Evolutionary conservation across 2,329 filamentous ascomycete species (phyloP).

Genomic region (Fusarium caatingaense): DNA sequence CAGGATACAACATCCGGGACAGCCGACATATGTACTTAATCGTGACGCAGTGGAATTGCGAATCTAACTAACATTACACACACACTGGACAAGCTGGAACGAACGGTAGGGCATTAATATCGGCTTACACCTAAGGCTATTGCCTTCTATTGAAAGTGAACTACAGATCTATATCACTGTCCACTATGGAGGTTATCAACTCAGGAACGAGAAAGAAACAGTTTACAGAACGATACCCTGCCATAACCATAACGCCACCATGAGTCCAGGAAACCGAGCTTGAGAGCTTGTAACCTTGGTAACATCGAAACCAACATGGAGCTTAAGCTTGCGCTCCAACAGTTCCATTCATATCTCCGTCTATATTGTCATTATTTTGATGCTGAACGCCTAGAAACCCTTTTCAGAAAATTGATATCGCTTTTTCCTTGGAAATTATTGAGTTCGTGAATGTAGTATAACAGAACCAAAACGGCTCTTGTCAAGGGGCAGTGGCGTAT

Average conservation of each 20-base stretch:
- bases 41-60: not conserved
- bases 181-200: not conserved
- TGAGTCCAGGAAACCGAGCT: not conserved
- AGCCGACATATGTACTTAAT: not conserved
- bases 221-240: not conserved
- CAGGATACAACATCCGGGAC: slow-evolving; percentile 11
- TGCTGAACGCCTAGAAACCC: slow-evolving; percentile 21
- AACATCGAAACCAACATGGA: not conserved
- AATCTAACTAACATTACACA: not conserved
- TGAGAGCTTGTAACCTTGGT: not conserved
- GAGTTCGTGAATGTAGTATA: slow-evolving; percentile 16
- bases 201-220: not conserved
- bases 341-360: slow-evolving; percentile 7
- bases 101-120: not conserved
- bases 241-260: slow-evolving; percentile 14
- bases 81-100: not conserved
- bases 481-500: not conserved
- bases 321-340: slow-evolving; percentile 24
- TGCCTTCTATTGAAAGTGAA: slow-evolving; percentile 18
- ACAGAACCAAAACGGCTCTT: not conserved
- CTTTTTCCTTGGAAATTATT: slow-evolving; percentile 18
- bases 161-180: slow-evolving; percentile 11
- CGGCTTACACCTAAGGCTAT: slow-evolving; percentile 15
- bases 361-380: slow-evolving; percentile 18
- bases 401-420: slow-evolving; percentile 14